Evolutionary conservation across 306 rosid species (phyloP), one percentile per base, ranked within the genome.

Genomic region (Acacia melanoxylon): DNA sequence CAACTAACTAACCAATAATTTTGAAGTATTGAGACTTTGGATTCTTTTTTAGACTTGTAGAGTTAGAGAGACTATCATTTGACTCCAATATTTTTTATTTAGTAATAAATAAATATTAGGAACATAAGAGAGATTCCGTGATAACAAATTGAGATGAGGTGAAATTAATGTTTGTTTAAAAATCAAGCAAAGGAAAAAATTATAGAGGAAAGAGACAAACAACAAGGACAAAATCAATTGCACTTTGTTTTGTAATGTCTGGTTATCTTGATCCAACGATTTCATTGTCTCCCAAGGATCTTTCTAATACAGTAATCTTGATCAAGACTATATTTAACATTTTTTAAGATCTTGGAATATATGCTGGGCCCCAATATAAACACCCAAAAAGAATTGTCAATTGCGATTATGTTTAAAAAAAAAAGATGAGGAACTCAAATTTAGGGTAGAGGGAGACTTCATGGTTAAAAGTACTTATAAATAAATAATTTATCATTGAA

Each of bases 241-340:
- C 69, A 16, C 58, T 87, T 74, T 19, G 76, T 70, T 46, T 78
- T 79, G 24, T 82, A 29, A 75, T 87, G 90, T 85, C 70, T 65
- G 31, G 59, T 82, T 87, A 79, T 85, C 67, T 35, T 88, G 33
- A 76, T 67, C 81, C 75, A 82, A 56, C 73, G 92, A 94, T 88
- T 80, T 84, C 51, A 48, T 41, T 87, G 88, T 87, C 90, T 73
- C 66, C 75, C 66, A 6, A 4, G 51, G 46, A 87, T 87, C 88
- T 52, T 63, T 82, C 63, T n/a, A 82, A 65, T 80, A 81, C 65
- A 70, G 84, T 84, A 82, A 84, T 81, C 48, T 51, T 45, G 71
- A 81, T 84, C 71, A 81, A 68, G 69, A 24, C 46, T n/a, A 58
- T 9, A 22, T 78, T 54, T 74, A 35, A 63, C 63, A 74, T 49